Base-by-base conservation (phyloP, 2,329 filamentous ascomycete species). In the Epichloe sibirici region DNA sequence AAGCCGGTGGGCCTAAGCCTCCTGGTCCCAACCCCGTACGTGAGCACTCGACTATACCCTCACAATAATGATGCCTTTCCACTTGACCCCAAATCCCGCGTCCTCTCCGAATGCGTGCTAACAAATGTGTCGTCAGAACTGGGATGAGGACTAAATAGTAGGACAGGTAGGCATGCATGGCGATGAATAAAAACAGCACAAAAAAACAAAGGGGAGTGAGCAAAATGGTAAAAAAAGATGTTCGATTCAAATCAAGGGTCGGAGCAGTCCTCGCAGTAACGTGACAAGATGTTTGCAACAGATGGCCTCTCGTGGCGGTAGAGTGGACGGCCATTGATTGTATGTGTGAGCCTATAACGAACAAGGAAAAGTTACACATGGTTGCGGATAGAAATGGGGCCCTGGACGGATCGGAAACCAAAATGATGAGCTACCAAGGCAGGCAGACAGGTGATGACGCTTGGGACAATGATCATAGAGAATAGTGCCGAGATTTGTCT, bases 1-100 rank as follows among this genome's bases (percentile, higher is more conserved):
- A 97, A 74, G 93, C 94, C 47, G 93, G 93, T 65, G 93, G 93
- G 39, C 93, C 94, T 23, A 98, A 98, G 79, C 91, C 91, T 53
- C 93, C 93, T 34, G 90, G 87, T 46, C 93, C 90, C 60, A 96
- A 96, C 72, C 86, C 90, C 45, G 75, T 78, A 65, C 64, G 75
- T 69, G 51, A 11, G 31, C 31, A 31, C 31, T 31, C 31, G 4
- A 31, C 31, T 31, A 31, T 1, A 11, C 3, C 8, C 9, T 31
- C 31, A 4, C 31, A 31, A 31, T 0, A 4, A 9, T 31, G 9
- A 31, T 31, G 31, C 31, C 28, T 1, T 31, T 31, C 4, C 0
- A 11, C 9, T 11, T 31, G 0, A 31, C 1, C 31, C 9, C 31
- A 31, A 31, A 31, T 11, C 31, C 31, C 31, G 31, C 31, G 31